A percentile compares a stretch with the other conserved stretches of the same genome.
phyloP scores from a whole-genome alignment of 2,329 filamentous ascomycete genomes.

The Exophiala sp. region DNA sequence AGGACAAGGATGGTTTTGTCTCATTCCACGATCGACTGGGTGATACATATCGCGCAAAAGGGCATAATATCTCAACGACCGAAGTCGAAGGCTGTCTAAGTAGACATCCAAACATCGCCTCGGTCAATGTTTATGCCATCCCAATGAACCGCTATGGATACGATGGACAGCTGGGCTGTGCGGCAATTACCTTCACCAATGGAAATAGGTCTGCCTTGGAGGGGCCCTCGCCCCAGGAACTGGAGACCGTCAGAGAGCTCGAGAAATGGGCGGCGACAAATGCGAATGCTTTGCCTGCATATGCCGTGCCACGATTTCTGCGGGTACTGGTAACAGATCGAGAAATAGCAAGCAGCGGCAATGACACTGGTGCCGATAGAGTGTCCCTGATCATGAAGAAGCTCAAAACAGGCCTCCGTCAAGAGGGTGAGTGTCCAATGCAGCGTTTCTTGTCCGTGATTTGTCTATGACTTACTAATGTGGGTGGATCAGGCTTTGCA shows the following conservation, averaged over 20 bases:
- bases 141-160: slow-evolving; percentile 26
- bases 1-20: slow-evolving; percentile 65
- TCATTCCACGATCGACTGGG: slow-evolving; percentile 69
- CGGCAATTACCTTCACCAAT: slow-evolving; percentile 13
- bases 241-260: slow-evolving; percentile 11
- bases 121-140: slow-evolving; percentile 26
- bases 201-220: neutral
- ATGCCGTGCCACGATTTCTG: slow-evolving; percentile 20
- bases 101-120: slow-evolving; percentile 21
- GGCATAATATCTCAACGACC: slow-evolving; percentile 74
- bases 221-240: neutral
- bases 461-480: slow-evolving; percentile 33
- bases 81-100: slow-evolving; percentile 55
- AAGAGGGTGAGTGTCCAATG: slow-evolving; percentile 9
- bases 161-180: slow-evolving; percentile 19
- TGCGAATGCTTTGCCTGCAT: slow-evolving; percentile 16
- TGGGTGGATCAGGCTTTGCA: slow-evolving; percentile 1
- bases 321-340: slow-evolving; percentile 13
- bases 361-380: slow-evolving; percentile 20
- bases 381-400: slow-evolving; percentile 20
- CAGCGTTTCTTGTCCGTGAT: neutral
- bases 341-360: slow-evolving; percentile 17
- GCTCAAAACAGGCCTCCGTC: slow-evolving; percentile 14
- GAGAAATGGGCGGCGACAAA: slow-evolving; percentile 13
- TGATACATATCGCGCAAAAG: slow-evolving; percentile 60